These are phyloP conservation scores for Aspergillus carbonarius DNA, from an alignment of 2,329 filamentous ascomycete genomes.

Conservation along the genomic window DNA sequence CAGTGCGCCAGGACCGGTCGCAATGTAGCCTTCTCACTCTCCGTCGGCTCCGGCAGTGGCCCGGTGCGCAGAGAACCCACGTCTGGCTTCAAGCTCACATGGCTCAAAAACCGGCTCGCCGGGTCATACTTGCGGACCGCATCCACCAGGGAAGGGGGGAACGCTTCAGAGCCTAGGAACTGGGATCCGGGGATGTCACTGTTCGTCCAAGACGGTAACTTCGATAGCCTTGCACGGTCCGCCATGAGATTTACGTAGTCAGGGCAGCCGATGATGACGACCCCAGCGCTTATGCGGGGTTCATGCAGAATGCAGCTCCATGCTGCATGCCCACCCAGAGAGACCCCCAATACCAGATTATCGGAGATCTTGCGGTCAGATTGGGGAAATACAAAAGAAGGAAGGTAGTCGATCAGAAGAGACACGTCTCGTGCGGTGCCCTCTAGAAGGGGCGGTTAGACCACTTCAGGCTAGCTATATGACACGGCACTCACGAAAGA, in stretches of 20 bases:
- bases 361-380: conserved; percentile 51
- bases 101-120: conserved; percentile 68
- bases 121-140: conserved; percentile 70
- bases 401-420: conserved; percentile 72
- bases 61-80: conserved; percentile 29
- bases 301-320: conserved; percentile 84
- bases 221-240: conserved; percentile 72
- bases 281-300: conserved; percentile 71
- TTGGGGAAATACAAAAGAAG: conserved; percentile 68
- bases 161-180: conserved; percentile 76
- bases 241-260: conserved; percentile 81
- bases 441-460: conserved; percentile 36
- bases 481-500: conserved; percentile 57
- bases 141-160: conserved; percentile 67
- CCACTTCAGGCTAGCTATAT: not conserved
- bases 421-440: conserved; percentile 73
- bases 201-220: conserved; percentile 60
- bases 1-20: conserved; percentile 43
- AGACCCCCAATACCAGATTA: conserved; percentile 78
- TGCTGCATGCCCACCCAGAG: conserved; percentile 80
- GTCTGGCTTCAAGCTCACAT: conserved; percentile 28
- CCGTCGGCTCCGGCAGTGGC: conserved; percentile 38
- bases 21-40: conserved; percentile 45
- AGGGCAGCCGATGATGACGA: conserved; percentile 83
- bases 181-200: conserved; percentile 56